A percentile compares a stretch with the other conserved stretches of the same genome.
phyloP scores from a whole-genome alignment of 257 asterid genomes.

The Linaria vulgaris region DNA sequence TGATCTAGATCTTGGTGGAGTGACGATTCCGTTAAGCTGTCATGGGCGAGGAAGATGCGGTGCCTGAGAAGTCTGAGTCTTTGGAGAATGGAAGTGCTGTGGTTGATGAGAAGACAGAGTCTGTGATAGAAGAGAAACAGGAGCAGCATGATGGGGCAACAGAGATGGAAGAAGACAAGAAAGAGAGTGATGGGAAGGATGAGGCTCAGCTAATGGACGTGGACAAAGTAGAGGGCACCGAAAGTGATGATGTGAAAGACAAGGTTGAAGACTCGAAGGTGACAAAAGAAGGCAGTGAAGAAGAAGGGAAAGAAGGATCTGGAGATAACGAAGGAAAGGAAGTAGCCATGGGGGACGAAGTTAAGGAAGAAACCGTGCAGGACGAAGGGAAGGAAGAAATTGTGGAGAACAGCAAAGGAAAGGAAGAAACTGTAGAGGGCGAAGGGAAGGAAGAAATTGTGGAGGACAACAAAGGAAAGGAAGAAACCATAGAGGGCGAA shows the following conservation, averaged over 20 bases:
- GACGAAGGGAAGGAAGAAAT: slow-evolving; percentile 34
- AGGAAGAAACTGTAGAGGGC: slow-evolving; percentile 14
- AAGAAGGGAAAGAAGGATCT: slow-evolving; percentile 30
- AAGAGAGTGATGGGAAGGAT: slow-evolving; percentile 20
- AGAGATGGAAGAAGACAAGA: slow-evolving; percentile 33
- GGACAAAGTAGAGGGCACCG: slow-evolving; percentile 38
- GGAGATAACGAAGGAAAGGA: slow-evolving; percentile 21
- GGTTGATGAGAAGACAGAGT: slow-evolving; percentile 30
- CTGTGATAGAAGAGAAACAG: slow-evolving; percentile 24
- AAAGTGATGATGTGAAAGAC: slow-evolving; percentile 11
- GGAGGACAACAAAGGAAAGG: slow-evolving; percentile 1
- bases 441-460: slow-evolving; percentile 18
- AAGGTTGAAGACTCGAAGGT: slow-evolving; percentile 9
- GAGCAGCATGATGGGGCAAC: slow-evolving; percentile 28
- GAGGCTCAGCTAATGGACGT: slow-evolving; percentile 44
- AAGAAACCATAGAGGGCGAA: slow-evolving; percentile 10
- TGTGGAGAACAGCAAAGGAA: neutral
- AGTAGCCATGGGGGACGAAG: slow-evolving; percentile 27
- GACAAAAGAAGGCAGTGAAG: neutral
- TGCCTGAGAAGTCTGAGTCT: slow-evolving; percentile 43
- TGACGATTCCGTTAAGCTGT: slow-evolving; percentile 22
- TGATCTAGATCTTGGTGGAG: slow-evolving; percentile 8
- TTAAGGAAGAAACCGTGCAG: slow-evolving; percentile 32
- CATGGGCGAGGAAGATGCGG: slow-evolving; percentile 64
- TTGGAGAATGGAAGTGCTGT: slow-evolving; percentile 40